Evolutionary conservation across 176 grass and related monocot genomes (phyloP).

Genomic region (Pontederia crassipes): DNA sequence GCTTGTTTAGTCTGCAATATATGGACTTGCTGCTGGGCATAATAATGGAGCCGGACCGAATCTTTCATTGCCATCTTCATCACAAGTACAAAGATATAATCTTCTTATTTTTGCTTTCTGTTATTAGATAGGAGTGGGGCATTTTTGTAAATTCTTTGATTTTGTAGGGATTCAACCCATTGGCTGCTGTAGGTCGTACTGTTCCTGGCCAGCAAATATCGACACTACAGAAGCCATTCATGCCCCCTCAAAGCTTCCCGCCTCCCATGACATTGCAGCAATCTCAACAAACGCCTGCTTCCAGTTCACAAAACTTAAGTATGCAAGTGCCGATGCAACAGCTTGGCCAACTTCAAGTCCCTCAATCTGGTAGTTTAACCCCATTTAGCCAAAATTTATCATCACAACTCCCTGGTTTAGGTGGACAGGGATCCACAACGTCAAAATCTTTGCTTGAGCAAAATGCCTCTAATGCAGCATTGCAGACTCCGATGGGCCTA

Average conservation of each 20-base stretch:
- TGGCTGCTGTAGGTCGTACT: conserved; percentile 42
- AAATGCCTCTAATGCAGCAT: conserved; percentile 38
- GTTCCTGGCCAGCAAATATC: conserved; percentile 48
- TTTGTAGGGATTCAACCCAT: conserved; percentile 57
- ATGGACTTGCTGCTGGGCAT: conserved; percentile 34
- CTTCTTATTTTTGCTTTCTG: not conserved
- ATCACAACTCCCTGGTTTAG: conserved; percentile 47
- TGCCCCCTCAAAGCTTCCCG: conserved; percentile 40
- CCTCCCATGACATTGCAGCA: conserved; percentile 36
- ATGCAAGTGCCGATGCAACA: conserved; percentile 32
- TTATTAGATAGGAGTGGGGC: not conserved
- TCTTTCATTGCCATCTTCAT: conserved; percentile 39
- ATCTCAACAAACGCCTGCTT: conserved; percentile 35
- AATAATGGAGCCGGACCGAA: conserved; percentile 56
- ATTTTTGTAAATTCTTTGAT: conserved; percentile 13
- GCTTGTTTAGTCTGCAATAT: conserved; percentile 32
- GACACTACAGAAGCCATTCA: conserved; percentile 50
- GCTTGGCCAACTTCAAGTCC: conserved; percentile 46
- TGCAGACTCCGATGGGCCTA: conserved; percentile 40
- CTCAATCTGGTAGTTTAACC: conserved; percentile 41
- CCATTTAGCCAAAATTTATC: conserved; percentile 59
- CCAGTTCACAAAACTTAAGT: conserved; percentile 21
- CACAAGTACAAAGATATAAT: conserved; percentile 38
- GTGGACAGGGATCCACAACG: conserved; percentile 23
- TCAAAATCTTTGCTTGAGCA: conserved; percentile 57